A percentile compares a stretch with the other conserved stretches of the same genome.
These are phyloP conservation scores for Podospora tetraspora DNA, from an alignment of 495 filamentous ascomycete species.

Conservation along the genomic window DNA sequence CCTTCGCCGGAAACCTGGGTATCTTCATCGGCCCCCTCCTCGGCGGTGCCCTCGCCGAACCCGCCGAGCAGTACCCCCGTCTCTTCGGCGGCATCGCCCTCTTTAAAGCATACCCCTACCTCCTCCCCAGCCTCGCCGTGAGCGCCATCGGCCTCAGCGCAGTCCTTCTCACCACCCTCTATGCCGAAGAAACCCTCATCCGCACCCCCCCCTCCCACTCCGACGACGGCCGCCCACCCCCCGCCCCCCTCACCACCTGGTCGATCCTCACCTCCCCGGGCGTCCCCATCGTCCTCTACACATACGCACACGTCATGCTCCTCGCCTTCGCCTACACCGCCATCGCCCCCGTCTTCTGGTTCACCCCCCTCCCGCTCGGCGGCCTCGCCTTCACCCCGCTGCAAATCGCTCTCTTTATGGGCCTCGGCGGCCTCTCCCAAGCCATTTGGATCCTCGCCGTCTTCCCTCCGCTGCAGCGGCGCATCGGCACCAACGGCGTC, in stretches of 20 bases:
- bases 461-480: conserved; percentile 56
- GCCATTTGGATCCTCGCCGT: conserved; percentile 58
- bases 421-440: conserved; percentile 54
- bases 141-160: conserved; percentile 46
- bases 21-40: conserved; percentile 62
- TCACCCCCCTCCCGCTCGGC: conserved; percentile 48
- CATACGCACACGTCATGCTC: conserved; percentile 56
- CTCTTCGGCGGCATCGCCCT: conserved; percentile 51
- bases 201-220: conserved; percentile 9
- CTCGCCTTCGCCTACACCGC: conserved; percentile 62
- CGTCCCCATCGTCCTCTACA: conserved; percentile 55
- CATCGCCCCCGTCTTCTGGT: conserved; percentile 59
- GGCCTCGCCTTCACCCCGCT: conserved; percentile 55
- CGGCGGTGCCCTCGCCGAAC: conserved; percentile 58
- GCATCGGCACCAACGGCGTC: conserved; percentile 56
- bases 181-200: conserved; percentile 52
- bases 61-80: conserved; percentile 51
- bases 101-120: conserved; percentile 60
- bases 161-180: conserved; percentile 43
- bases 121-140: conserved; percentile 52
- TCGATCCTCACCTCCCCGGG: conserved; percentile 56
- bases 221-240: conserved; percentile 24
- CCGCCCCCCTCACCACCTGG: conserved; percentile 39
- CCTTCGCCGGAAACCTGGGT: conserved; percentile 63
- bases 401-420: conserved; percentile 57